Base-by-base conservation (phyloP, 768 basidiomycete genomes). In the Auricularia cornea region DNA sequence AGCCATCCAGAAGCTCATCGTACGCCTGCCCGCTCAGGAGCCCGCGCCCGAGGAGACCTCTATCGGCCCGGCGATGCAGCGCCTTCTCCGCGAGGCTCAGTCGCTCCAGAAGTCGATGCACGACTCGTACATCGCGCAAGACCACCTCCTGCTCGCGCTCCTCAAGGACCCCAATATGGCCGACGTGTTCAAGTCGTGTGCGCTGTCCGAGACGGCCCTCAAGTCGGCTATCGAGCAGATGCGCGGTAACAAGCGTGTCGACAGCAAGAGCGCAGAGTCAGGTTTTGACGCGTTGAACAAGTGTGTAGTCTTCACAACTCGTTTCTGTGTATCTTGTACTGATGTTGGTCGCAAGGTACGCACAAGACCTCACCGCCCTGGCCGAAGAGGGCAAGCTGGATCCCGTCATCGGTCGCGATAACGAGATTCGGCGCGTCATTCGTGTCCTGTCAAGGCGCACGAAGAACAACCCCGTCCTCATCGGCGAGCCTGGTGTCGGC, bases 391-490 rank as follows among this genome's bases (percentile, higher is more conserved):
- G 94, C 16, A 95, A 95, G 73, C 84, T 96, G n/a, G 94, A 97
- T 73, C 94, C 94, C 3, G 91, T 94, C 31, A 93, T 97, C 63
- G 94, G 94, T 10, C 84, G 93, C 60, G 94, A 96, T 72, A 89
- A 94, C 67, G 94, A 95, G 72, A 94, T 97, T 67, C 83, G 94
- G 60, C 84, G 94, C 54, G 85, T 83, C 44, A 82, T 94, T 61
- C 88, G 92, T 52, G 91, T 94, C 67, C 81, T 94, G 35, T 93
- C 41, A 16, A 61, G 76, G 33, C 57, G 95, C 71, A 97, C 94
- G 2, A 98, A 98, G 75, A 95, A 94, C 71, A 97, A 96, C 69
- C 94, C 96, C n/a, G 92, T 97, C 44, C 85, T 98, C 29, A 93
- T 98, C 68, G 95, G 94, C 65, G 93, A 92, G 75, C 91, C 90